Evolutionary conservation across 2,329 filamentous ascomycete species (phyloP).

Genomic region (Ascosphaera apis): DNA sequence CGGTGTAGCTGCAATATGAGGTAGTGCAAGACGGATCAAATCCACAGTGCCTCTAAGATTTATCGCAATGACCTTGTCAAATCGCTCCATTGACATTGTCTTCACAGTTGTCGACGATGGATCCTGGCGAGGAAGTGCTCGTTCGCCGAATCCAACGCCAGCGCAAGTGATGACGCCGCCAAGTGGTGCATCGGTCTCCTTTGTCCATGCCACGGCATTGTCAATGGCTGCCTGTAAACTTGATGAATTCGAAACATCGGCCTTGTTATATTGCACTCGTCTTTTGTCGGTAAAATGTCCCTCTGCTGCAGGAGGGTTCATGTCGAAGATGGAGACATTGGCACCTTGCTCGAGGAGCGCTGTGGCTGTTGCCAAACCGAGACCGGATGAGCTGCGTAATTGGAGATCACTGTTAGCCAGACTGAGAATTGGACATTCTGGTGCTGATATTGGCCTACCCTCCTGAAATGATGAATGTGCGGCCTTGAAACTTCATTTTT

Average conservation of each 20-base stretch:
- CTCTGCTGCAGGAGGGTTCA: slow-evolving; percentile 7
- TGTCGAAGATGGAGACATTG: slow-evolving; percentile 9
- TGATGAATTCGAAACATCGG: slow-evolving; percentile 9
- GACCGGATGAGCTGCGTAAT: slow-evolving; percentile 6
- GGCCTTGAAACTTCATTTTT: slow-evolving; percentile 8
- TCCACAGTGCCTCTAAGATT: slow-evolving; percentile 10
- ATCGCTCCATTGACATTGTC: slow-evolving; percentile 32
- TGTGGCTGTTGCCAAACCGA: slow-evolving; percentile 8
- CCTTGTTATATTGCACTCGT: slow-evolving; percentile 9
- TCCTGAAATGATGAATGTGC: slow-evolving; percentile 6
- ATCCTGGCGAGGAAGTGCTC: slow-evolving; percentile 6
- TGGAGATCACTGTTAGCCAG: background rate
- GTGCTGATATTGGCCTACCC: slow-evolving; percentile 3
- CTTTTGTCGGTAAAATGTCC: slow-evolving; percentile 4
- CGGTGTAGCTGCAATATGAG: slow-evolving; percentile 7
- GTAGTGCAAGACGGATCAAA: slow-evolving; percentile 8
- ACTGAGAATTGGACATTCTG: background rate
- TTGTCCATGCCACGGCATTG: slow-evolving; percentile 7
- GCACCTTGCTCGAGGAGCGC: slow-evolving; percentile 7
- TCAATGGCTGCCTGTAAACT: slow-evolving; percentile 7
- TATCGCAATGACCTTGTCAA: slow-evolving; percentile 29
- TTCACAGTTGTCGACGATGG: background rate
- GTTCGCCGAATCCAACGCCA: slow-evolving; percentile 8
- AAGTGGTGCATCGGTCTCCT: slow-evolving; percentile 6
- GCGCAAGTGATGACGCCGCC: slow-evolving; percentile 8